phyloP scores from a whole-genome alignment of 2,329 filamentous ascomycete species.

The Fusarium agapanthi region DNA sequence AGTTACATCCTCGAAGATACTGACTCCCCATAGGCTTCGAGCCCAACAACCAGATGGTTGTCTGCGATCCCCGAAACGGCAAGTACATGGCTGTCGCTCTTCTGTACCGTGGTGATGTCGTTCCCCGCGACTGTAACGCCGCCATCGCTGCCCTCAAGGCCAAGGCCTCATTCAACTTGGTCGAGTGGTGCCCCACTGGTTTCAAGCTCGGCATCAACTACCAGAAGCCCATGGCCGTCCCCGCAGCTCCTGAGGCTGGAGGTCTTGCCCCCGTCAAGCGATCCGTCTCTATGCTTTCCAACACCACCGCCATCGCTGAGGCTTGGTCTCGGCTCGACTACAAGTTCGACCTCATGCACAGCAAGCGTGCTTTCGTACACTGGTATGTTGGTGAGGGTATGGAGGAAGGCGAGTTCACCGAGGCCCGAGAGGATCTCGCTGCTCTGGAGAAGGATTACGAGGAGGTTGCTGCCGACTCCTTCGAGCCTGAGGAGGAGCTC shows the following conservation, averaged over 20 bases:
- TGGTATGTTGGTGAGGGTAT: constrained; percentile 90
- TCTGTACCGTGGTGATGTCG: constrained; percentile 76
- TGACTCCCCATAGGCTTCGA: constrained; percentile 67
- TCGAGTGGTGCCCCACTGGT: constrained; percentile 79
- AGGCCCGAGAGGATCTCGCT: constrained; percentile 86
- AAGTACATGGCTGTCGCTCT: constrained; percentile 81
- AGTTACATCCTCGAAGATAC: constrained; percentile 3
- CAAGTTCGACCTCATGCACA: constrained; percentile 84
- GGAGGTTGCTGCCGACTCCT: constrained; percentile 81
- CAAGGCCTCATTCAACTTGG: constrained; percentile 76
- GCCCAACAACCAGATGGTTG: constrained; percentile 82
- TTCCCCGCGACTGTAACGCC: constrained; percentile 74
- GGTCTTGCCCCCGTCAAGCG: constrained; percentile 70
- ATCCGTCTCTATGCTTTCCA: constrained; percentile 76
- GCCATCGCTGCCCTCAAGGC: constrained; percentile 74
- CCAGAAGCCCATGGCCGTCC: constrained; percentile 71
- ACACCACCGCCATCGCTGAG: constrained; percentile 78
- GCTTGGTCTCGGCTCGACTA: constrained; percentile 77
- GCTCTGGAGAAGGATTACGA: constrained; percentile 89
- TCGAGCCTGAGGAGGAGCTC: constrained; percentile 67
- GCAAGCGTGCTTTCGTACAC: constrained; percentile 79
- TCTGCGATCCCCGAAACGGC: constrained; percentile 77
- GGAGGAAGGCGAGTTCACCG: constrained; percentile 91
- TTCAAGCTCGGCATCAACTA: constrained; percentile 83
- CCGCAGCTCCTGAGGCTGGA: constrained; percentile 61